These are phyloP conservation scores for Fusarium sp. DNA, from an alignment of 2,329 filamentous ascomycete species.

Conservation along the genomic window DNA sequence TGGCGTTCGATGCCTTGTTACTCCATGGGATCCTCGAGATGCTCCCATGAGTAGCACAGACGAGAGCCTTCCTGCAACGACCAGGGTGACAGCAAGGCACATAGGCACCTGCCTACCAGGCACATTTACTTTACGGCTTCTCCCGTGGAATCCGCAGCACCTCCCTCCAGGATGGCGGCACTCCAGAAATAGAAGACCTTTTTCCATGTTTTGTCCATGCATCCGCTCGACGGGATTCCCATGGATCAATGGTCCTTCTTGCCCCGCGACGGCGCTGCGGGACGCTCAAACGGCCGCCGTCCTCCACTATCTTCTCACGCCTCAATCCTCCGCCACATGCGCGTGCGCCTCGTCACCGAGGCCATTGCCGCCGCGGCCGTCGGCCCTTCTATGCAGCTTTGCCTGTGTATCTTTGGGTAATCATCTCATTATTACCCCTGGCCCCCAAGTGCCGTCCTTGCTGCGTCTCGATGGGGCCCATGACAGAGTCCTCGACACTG, in stretches of 20 bases:
- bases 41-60: slow-evolving; percentile 7
- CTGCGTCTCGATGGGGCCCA: slow-evolving; percentile 20
- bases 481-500: slow-evolving; percentile 19
- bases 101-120: neutral
- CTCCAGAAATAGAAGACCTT: slow-evolving; percentile 35
- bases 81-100: slow-evolving; percentile 15
- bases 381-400: slow-evolving; percentile 18
- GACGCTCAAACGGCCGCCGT: slow-evolving; percentile 1
- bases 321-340: slow-evolving; percentile 17
- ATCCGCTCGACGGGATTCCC: slow-evolving; percentile 23
- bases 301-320: slow-evolving; percentile 12
- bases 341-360: slow-evolving; percentile 11
- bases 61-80: slow-evolving; percentile 1
- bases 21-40: slow-evolving; percentile 5
- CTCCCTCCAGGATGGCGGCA: slow-evolving; percentile 9
- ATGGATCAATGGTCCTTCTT: slow-evolving; percentile 12
- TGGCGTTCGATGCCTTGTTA: neutral
- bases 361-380: slow-evolving; percentile 18
- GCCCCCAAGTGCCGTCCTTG: slow-evolving; percentile 34
- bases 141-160: slow-evolving; percentile 11
- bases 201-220: slow-evolving; percentile 5
- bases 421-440: slow-evolving; percentile 27
- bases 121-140: slow-evolving; percentile 3
- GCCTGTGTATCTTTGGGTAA: slow-evolving; percentile 7
- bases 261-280: slow-evolving; percentile 10